Evolutionary conservation across 352 stramenopile genomes (phyloP), one percentile per base, ranked within the genome.

Genomic region (Phytophthora macrochlamydospora): DNA sequence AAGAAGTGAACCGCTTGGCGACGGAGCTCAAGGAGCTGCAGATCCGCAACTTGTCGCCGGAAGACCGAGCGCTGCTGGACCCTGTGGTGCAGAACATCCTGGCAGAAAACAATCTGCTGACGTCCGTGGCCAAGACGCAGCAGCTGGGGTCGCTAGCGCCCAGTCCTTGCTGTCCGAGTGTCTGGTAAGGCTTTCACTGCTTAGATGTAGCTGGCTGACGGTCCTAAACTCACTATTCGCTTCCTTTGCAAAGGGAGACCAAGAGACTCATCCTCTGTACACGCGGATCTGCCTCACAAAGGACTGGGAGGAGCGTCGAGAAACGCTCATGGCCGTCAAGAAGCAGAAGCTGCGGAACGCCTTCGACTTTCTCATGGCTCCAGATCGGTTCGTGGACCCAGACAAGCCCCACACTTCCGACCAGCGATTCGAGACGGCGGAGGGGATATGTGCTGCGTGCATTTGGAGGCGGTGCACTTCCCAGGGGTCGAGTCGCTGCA

Each of bases 141-240:
- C 75, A 79, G 55, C 65, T 83, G n/a, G 58, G 44, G 51, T 79
- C 8, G 71, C 75, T 6, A 64, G 24, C 4, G 64, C 65, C 13
- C 75, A 78, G 37, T 83, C 71, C 13, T 65, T 83, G 42, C 44
- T 81, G 31, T 42, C 57, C 1, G 59, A 73, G 32, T 75, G 69
- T 49, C 12, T 74, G 13, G 61, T 74, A 52, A 13, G 51, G 40
- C 18, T 24, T 24, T 24, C 18, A 24, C 18, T 24, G 18, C 18
- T 24, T 24, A 24, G 18, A 24, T 24, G 18, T 24, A 24, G 18
- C 18, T 24, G 18, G 18, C 18, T 24, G 18, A 24, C 18, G 18
- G 18, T 24, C 18, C 18, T 24, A 24, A 24, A 24, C 18, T 24
- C 35, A 46, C 32, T 52, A 55, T 61, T 61, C 42, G 38, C 61